phyloP scores from a whole-genome alignment of 75 land plant genomes.

The Adiantum capillusveneris region DNA sequence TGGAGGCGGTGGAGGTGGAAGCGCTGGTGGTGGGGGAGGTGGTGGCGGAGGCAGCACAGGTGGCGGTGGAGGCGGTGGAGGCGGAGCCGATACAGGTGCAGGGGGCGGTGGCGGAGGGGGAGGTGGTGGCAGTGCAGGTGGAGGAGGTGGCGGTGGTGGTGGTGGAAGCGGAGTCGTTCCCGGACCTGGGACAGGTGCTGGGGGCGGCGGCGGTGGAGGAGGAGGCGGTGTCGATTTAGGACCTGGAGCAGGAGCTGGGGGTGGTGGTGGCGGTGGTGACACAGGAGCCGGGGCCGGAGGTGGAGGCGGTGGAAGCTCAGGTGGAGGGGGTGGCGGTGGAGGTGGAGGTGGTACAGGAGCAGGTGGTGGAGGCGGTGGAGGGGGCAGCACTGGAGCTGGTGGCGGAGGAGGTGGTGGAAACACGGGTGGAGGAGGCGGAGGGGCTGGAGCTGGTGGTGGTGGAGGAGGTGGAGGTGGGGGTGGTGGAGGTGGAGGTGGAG shows the following conservation, averaged over 20 bases:
- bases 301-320: constrained; percentile 2
- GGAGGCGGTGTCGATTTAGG: background rate
- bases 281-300: background rate
- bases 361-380: background rate
- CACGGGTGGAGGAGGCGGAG: background rate
- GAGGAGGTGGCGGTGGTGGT: background rate
- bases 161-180: constrained; percentile 3
- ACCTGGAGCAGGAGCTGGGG: background rate
- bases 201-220: constrained; percentile 2
- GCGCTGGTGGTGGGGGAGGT: constrained; percentile 1
- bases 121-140: background rate
- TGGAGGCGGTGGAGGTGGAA: background rate
- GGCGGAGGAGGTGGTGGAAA: constrained; percentile 10
- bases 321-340: background rate
- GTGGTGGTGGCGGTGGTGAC: constrained; percentile 1
- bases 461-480: too few relatives aligned
- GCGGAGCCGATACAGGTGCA: constrained; percentile 1
- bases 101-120: too few relatives aligned
- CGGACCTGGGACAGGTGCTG: background rate
- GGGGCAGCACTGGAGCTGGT: too few relatives aligned
- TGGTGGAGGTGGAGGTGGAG: constrained; percentile 1
- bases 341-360: background rate
- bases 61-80: too few relatives aligned
- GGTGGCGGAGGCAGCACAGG: background rate
- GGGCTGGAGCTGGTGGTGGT: background rate